These are phyloP conservation scores for Medicago arabica DNA, from an alignment of 306 rosid species.

Conservation along the genomic window DNA sequence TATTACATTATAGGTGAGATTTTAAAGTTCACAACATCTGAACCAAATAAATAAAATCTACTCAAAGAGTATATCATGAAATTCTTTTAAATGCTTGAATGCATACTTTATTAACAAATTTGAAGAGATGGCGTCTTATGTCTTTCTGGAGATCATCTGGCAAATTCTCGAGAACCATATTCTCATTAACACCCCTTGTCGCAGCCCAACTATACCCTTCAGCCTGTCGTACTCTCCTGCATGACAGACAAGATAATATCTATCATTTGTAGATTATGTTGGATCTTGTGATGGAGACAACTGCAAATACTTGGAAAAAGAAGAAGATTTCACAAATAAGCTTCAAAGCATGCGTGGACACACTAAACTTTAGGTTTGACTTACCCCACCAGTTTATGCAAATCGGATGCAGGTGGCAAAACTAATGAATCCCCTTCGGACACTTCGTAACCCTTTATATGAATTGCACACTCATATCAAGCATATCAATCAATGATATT, in stretches of 20 bases:
- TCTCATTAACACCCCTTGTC: conserved; percentile 90
- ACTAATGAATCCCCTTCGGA: too few relatives aligned
- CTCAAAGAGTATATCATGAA: background rate
- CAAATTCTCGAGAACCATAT: conserved; percentile 66
- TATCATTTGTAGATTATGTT: conserved; percentile 13
- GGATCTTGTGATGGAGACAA: too few relatives aligned
- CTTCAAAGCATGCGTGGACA: too few relatives aligned
- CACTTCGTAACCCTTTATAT: too few relatives aligned
- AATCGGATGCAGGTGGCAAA: too few relatives aligned
- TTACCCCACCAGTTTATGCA: too few relatives aligned
- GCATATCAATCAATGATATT: too few relatives aligned
- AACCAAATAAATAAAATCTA: background rate
- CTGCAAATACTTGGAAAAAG: too few relatives aligned
- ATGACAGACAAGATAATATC: conserved; percentile 23
- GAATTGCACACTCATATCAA: too few relatives aligned
- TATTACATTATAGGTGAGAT: background rate
- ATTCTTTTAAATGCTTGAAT: conserved; percentile 4
- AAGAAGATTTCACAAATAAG: too few relatives aligned
- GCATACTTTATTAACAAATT: conserved; percentile 40
- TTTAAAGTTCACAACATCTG: conserved; percentile 9
- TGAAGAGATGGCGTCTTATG: conserved; percentile 82
- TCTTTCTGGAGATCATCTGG: conserved; percentile 91
- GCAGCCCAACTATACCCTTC: conserved; percentile 90
- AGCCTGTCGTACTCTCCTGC: conserved; percentile 76
- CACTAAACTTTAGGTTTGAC: too few relatives aligned